phyloP scores from a whole-genome alignment of 805 yeast genomes.

The Saccharomycopsis schoenii region DNA sequence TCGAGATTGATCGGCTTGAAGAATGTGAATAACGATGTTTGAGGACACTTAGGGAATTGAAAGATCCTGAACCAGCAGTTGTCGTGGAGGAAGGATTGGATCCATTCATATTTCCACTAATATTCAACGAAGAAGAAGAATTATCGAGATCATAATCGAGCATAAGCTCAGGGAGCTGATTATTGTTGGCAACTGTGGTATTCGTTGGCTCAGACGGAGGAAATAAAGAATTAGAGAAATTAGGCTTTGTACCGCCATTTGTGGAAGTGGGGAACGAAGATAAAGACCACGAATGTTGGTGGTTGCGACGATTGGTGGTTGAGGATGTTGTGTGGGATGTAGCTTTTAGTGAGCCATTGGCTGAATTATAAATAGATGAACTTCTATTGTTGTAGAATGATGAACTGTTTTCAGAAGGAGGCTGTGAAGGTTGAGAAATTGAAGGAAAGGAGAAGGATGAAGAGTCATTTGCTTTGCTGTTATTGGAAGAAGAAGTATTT shows the following conservation, averaged over 20 bases:
- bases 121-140: not conserved
- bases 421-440: not conserved
- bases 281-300: constrained; percentile 14
- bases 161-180: not conserved
- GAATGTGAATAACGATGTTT: constrained; percentile 9
- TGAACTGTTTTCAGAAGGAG: not conserved
- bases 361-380: not conserved
- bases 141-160: not conserved
- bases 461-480: not conserved
- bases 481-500: not conserved
- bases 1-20: constrained; percentile 13
- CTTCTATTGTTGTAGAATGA: not conserved
- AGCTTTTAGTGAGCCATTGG: not conserved
- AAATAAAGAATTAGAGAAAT: not conserved
- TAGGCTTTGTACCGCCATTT: not conserved
- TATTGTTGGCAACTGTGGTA: not conserved
- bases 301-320: not conserved
- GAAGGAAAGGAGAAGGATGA: not conserved
- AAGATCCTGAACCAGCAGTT: not conserved
- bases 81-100: not conserved
- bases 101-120: not conserved
- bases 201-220: not conserved
- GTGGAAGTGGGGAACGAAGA: constrained; percentile 1
- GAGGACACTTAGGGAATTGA: not conserved
- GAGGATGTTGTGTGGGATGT: not conserved